Base-by-base conservation (phyloP, 495 filamentous ascomycete species). In the Penicillium crystallinum region DNA sequence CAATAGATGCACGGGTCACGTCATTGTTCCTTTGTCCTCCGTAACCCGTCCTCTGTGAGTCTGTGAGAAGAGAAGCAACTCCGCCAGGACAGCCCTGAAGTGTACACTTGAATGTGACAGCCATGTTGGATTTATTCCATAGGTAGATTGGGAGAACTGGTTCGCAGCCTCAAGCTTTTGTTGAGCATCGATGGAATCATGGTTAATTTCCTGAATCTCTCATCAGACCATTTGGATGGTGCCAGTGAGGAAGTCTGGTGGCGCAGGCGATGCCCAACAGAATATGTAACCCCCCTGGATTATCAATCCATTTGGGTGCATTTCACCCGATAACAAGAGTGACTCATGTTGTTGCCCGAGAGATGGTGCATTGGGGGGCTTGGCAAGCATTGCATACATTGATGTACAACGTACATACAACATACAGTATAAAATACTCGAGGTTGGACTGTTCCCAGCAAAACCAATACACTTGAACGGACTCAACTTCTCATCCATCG, bases 301-400 rank as follows among this genome's bases (percentile, higher is more conserved):
- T 66, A 70, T 62, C 63, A 23, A 41, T 27, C 35, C 43, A 31
- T 50, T 57, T 36, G 5, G 4, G 34, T 6, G 85, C 85, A 86
- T 88, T 89, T 9, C 10, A 6, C 5, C 2, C 8, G 15, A 37
- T 30, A 34, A 18, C 18, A 22, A 37, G 7, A 8, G 47, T 41
- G 21, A 48, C 91, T 87, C 84, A 97, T 91, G 83, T 96, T 97
- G 83, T 93, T 95, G 52, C 92, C 93, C 57, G 81, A 81, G 78
- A 96, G 97, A 79, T 97, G 92, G 80, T 97, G 90, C 64, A 97
- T 90, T 40, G 83, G 63, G 83, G 63, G 87, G 89, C 81, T 97
- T 96, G 65, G 86, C 83, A 54, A 96, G 77, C 90, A 95, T 95
- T 66, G 87, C 84, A 77, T 92, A 6, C 19, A 17, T 36, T 15